Conservation (phyloP, 2,329 filamentous ascomycete genomes). For the Colletotrichum sublineola region DNA sequence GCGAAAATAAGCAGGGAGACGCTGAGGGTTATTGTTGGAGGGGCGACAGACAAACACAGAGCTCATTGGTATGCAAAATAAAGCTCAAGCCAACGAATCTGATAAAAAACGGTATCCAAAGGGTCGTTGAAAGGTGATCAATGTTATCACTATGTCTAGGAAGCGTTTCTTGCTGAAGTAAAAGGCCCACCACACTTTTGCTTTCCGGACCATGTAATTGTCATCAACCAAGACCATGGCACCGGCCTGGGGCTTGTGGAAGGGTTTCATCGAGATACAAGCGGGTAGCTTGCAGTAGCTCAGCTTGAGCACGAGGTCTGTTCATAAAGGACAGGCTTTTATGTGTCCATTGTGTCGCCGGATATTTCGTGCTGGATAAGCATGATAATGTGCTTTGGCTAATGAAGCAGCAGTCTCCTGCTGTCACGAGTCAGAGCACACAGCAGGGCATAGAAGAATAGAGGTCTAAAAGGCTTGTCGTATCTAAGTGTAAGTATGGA, state of each 20-base stretch:
- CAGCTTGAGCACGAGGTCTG: neutral
- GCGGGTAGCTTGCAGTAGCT: neutral
- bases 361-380: neutral
- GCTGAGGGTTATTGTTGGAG: neutral
- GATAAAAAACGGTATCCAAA: neutral
- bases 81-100: neutral
- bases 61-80: neutral
- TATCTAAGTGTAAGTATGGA: too few species aligned
- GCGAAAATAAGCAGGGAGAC: neutral
- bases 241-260: neutral
- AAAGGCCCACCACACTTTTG: neutral
- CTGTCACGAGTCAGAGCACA: too few species aligned
- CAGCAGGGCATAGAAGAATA: too few species aligned
- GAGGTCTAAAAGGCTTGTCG: too few species aligned
- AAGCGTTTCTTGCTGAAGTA: neutral
- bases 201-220: too few species aligned
- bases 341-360: neutral
- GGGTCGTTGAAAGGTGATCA: too few species aligned
- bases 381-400: too few species aligned
- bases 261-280: neutral
- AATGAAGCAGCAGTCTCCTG: too few species aligned
- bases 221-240: neutral
- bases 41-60: neutral
- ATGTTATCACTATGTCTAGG: rapidly evolving
- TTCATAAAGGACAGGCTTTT: neutral